Percentiles rank a stretch among this genome's conserved stretches.
Conservation (phyloP, 345 rosid genomes). For the Mercurialis annua region DNA sequence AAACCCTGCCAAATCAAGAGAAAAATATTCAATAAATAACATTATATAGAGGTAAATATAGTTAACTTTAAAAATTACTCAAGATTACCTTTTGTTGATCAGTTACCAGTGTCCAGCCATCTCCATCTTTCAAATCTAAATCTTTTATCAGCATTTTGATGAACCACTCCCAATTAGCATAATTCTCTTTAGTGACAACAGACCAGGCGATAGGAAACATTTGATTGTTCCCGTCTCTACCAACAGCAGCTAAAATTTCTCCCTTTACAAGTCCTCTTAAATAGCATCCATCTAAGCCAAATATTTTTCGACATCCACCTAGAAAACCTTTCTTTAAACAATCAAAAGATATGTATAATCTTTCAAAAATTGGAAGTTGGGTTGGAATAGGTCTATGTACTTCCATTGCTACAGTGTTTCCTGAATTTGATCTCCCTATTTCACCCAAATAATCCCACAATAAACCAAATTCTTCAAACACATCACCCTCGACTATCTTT, state of each 20-base stretch:
- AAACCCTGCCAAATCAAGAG: neutral
- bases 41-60: too few relatives aligned
- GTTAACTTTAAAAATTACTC: too few relatives aligned
- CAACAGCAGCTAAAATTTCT: neutral
- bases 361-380: neutral
- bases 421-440: neutral
- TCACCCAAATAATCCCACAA: neutral
- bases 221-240: neutral
- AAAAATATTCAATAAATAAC: neutral
- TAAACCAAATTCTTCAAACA: neutral
- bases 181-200: neutral
- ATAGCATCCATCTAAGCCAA: neutral
- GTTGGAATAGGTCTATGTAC: neutral
- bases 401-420: neutral
- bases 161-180: neutral
- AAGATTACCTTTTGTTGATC: neutral
- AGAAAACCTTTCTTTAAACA: neutral
- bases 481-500: too few relatives aligned
- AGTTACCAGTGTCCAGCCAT: neutral
- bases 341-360: neutral
- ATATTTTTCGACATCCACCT: neutral
- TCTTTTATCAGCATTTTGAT: neutral
- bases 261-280: neutral
- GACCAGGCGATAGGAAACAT: too few relatives aligned
- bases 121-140: neutral